Base-by-base conservation (phyloP, 1,139 yeast genomes). In the Torulaspora globosa region DNA sequence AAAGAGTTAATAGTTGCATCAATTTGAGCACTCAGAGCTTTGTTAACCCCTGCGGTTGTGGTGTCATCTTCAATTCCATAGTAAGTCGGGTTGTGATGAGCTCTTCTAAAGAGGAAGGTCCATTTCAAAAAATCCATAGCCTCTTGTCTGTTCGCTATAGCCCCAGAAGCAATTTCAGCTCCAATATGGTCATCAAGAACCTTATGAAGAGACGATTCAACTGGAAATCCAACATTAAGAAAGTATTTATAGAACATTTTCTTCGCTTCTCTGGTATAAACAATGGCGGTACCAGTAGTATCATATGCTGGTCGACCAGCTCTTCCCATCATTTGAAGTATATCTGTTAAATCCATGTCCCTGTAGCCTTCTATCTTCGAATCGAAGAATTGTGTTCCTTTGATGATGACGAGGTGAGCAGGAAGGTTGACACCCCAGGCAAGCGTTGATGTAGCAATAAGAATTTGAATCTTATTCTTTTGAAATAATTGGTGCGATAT, bases 231-330 rank as follows among this genome's bases (percentile, higher is more conserved):
- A 51, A 88, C 82, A 62, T 92, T 94, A 58, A 92, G 69, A 65
- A 92, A 92, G 66, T 94, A 96, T 62, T 92, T 92, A 70, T 94
- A 92, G 60, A 90, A 94, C 63, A 82, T 78, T 68, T 92, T 92
- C 56, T 90, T 92, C 3, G 90, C 77, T 60, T 94, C 97, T 61
- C 87, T 88, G 3, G 98, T 92, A 64, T 82, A 90, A 1, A 94
- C 95, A 53, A 92, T 85, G 0, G 97, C 97, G 37, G 83, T 90
- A 68, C 98, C 98, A 52, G 88, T 81, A 2, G 96, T 89, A 69
- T 94, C 98, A 65, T 75, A 92, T 1, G 96, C 96, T 2, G 98
- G 98, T 65, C 98, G 82, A 53, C 98, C 97, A 0, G 97, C 97
- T 56, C 72, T 63, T 7, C 83, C 84, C 61, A 79, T 71, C 83